phyloP scores from a whole-genome alignment of 805 yeast genomes.

The Suhomyces sp. region DNA sequence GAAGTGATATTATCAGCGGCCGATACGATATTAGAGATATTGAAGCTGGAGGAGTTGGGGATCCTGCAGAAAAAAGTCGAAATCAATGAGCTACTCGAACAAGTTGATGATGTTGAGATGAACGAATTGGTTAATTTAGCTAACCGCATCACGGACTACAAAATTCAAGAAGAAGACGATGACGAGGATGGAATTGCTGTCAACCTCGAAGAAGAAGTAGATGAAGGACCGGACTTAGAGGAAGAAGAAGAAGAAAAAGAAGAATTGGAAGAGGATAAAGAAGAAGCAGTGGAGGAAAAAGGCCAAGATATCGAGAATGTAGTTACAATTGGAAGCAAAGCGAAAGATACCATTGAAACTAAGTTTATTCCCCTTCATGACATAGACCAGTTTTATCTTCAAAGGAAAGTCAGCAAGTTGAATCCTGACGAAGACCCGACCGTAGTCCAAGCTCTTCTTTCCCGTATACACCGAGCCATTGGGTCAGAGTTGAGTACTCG shows the following conservation, averaged over 20 bases:
- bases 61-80: slow-evolving; percentile 47
- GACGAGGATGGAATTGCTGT: slow-evolving; percentile 23
- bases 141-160: slow-evolving; percentile 52
- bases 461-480: slow-evolving; percentile 40
- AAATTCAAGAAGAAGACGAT: slow-evolving; percentile 13
- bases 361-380: slow-evolving; percentile 10
- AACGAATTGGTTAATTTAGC: slow-evolving; percentile 45
- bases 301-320: slow-evolving; percentile 36
- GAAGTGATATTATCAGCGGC: slow-evolving; percentile 69
- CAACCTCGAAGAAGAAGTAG: slow-evolving; percentile 18
- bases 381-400: slow-evolving; percentile 48
- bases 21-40: slow-evolving; percentile 55
- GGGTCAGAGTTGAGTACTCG: slow-evolving; percentile 35
- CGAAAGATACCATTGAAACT: neutral
- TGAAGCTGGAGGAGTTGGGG: slow-evolving; percentile 46
- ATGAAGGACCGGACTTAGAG: slow-evolving; percentile 11
- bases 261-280: slow-evolving; percentile 6
- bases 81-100: slow-evolving; percentile 48
- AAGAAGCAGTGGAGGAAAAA: slow-evolving; percentile 7
- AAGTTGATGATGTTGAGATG: slow-evolving; percentile 43
- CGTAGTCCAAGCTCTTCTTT: slow-evolving; percentile 36
- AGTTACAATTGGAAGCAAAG: neutral
- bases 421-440: slow-evolving; percentile 36
- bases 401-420: slow-evolving; percentile 44
- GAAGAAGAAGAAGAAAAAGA: slow-evolving; percentile 7